Evolutionary conservation across 202 grass and related monocot species (phyloP), one percentile per base, ranked within the genome.

Genomic region (Bolboschoenoplectus hybrid): DNA sequence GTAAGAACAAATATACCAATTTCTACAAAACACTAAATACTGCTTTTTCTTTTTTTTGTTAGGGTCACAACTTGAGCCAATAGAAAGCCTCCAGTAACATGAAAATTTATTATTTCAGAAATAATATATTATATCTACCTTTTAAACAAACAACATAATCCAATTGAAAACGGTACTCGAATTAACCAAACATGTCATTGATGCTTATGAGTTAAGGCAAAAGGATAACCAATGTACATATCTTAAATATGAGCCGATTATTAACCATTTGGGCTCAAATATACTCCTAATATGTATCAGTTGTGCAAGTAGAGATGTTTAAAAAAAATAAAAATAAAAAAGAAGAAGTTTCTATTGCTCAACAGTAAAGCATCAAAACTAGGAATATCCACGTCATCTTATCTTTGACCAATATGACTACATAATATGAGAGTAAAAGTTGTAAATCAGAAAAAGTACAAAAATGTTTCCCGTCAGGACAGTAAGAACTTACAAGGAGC

Each of bases 381-480:
- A 45, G 45, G 35, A 20, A 45, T 46, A 71, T 7, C 19, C 2
- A n/a, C 46, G 1, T 72, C 68, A 72, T 72, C 17, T 72, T 72
- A 8, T 47, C 68, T 26, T 72, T 41, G 62, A 45, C 44, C n/a
- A 43, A 46, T 50, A 8, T 43, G 16, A 74, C 45, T 74, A 11
- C 40, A 43, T 19, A 50, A 74, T 34, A 50, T 5, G 64, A 67
- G 11, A 50, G 14, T 0, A 2, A 76, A 36, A 77, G 34, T 78
- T 58, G 14, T n/a, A 79, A 57, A 17, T 78, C 45, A 78, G 2
- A 80, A 80, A 11, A 79, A 80, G 7, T 40, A 43, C 75, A 78
- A 39, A 6, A 56, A 77, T 56, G 26, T 35, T 38, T 14, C 9
- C 34, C 32, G 2, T 55, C n/a, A 56, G 32, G 20, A 32, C n/a